Conservation (phyloP, 176 grass and related monocot species). For the Bromus sterilis region DNA sequence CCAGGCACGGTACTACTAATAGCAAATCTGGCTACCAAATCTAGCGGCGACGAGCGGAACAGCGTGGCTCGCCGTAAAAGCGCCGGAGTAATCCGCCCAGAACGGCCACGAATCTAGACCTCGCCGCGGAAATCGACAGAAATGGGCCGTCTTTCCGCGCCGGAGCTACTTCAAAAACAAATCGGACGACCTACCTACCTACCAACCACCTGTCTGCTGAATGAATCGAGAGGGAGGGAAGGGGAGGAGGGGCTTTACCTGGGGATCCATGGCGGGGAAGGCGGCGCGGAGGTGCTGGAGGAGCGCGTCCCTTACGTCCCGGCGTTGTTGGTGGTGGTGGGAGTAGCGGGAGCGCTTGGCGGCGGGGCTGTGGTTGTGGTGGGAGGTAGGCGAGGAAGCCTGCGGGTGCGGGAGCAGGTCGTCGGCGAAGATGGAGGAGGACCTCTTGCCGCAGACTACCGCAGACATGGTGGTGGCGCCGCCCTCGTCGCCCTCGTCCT, state of each 20-base stretch:
- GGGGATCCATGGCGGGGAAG: slow-evolving; percentile 85
- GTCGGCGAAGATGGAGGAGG: slow-evolving; percentile 92
- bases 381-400: slow-evolving; percentile 30
- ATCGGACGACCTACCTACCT: too few species aligned
- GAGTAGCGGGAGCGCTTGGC: slow-evolving; percentile 67
- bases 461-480: slow-evolving; percentile 71
- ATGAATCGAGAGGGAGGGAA: too few species aligned
- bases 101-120: not conserved
- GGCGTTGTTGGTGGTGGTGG: slow-evolving; percentile 33
- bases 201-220: too few species aligned
- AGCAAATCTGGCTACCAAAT: not conserved
- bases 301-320: slow-evolving; percentile 19
- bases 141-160: not conserved
- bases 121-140: not conserved
- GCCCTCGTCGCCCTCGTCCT: not conserved
- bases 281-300: slow-evolving; percentile 35
- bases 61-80: not conserved
- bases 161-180: too few species aligned
- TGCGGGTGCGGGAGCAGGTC: slow-evolving; percentile 46
- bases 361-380: slow-evolving; percentile 19
- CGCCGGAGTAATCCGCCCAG: not conserved
- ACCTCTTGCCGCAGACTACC: slow-evolving; percentile 99
- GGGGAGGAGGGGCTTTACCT: slow-evolving; percentile 14
- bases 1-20: not conserved
- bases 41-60: not conserved